Base-by-base conservation (phyloP, 2,329 filamentous ascomycete genomes). In the Beauveria rudraprayagi region DNA sequence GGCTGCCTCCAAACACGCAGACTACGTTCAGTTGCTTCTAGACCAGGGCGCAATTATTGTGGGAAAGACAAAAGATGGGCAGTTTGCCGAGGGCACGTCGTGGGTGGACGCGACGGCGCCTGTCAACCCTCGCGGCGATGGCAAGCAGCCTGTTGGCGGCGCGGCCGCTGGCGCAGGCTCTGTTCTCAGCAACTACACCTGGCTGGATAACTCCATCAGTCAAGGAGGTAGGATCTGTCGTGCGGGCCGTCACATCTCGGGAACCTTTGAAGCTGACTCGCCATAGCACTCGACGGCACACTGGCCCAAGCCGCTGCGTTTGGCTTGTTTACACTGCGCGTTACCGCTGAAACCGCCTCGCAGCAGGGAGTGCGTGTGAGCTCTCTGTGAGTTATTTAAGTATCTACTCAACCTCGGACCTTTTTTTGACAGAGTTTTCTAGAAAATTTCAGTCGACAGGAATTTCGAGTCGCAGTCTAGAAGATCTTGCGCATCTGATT, bases 1-100 rank as follows among this genome's bases (percentile, higher is more conserved):
- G 3, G 72, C 76, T 0, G 68, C 68, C 4, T 76, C 71, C 2
- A 67, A 66, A 3, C 85, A 81, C 1, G 80, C 81, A 0, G 67
- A 77, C 0, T 75, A 80, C 1, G 77, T 85, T 0, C 80, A 84
- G 56, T 74, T 76, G 2, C 70, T 90, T 1, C 76, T 88, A 3
- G 79, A 85, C 58, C 77, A 82, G 2, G 87, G 87, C 0, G 86
- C 83, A 0, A 70, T 83, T 9, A 67, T 83, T 11, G 72, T 84
- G 0, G 81, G 81, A 3, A 83, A 82, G 70, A 80, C 79, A 24
- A 82, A 80, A 64, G 76, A 76, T 2, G 73, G 77, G 1, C 78
- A 81, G 63, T 77, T 83, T 55, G 76, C 76, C 14, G 67, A 73
- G 5, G 71, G 71, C 6, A 60, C 62, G 51, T 81, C 85, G 59